Conservation (phyloP, 140 eudicot species). For the Flaveria floridana region DNA sequence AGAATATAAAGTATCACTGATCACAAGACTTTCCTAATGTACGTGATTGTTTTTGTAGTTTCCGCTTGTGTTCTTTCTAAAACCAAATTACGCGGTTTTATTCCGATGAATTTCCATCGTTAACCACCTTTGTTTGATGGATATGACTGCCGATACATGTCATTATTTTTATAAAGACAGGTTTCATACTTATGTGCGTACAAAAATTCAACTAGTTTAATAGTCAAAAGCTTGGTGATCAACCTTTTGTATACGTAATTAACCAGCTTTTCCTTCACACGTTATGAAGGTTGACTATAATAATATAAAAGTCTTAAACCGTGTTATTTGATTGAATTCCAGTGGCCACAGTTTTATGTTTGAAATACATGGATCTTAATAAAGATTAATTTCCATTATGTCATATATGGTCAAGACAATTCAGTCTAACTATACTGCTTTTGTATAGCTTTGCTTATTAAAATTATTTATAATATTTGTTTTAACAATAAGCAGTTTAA, state of each 20-base stretch:
- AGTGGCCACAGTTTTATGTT: conserved; percentile 15
- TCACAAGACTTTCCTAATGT: too few species aligned
- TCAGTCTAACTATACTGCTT: neutral
- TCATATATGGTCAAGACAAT: neutral
- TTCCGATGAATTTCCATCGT: too few species aligned
- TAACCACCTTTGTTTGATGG: too few species aligned
- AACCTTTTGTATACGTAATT: neutral
- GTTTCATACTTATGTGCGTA: neutral
- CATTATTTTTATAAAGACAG: too few species aligned
- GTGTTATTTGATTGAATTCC: conserved; percentile 16
- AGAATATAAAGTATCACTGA: too few species aligned
- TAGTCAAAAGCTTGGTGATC: neutral
- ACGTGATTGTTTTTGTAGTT: too few species aligned
- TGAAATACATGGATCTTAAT: neutral
- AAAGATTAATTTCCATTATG: neutral
- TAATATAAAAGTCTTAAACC: conserved; percentile 21
- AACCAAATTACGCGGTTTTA: too few species aligned
- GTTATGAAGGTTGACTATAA: conserved; percentile 33
- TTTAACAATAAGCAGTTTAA: too few species aligned
- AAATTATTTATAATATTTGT: neutral
- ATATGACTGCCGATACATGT: too few species aligned
- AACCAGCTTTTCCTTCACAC: conserved; percentile 27
- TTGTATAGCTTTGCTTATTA: neutral
- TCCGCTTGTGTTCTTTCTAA: too few species aligned
- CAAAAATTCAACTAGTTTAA: neutral